A percentile compares a stretch with the other conserved stretches of the same genome.
These are phyloP conservation scores for Colletotrichum orchidophilum DNA, from an alignment of 2,329 filamentous ascomycete genomes.

Conservation along the genomic window DNA sequence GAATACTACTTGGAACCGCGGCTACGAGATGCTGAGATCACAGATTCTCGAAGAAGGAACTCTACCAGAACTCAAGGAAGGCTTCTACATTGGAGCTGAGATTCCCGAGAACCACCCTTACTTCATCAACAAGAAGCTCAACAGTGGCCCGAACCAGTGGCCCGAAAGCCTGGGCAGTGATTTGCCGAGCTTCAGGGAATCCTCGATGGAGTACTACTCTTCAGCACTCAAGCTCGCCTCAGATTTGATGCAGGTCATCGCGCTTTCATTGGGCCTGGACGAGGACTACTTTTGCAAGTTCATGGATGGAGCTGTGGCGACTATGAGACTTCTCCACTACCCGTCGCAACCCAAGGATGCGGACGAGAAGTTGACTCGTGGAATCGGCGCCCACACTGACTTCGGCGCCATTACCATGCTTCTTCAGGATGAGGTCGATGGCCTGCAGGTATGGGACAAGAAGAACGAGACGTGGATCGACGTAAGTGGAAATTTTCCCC, in stretches of 20 bases:
- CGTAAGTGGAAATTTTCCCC: conserved; percentile 35
- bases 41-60: conserved; percentile 55
- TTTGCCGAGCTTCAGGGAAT: conserved; percentile 45
- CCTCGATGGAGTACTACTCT: conserved; percentile 51
- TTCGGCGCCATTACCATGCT: conserved; percentile 67
- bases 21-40: conserved; percentile 58
- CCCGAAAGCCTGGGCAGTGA: conserved; percentile 45
- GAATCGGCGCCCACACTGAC: conserved; percentile 62
- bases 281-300: conserved; percentile 55
- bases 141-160: conserved; percentile 54
- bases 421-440: conserved; percentile 59
- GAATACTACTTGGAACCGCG: conserved; percentile 53
- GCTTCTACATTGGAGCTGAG: conserved; percentile 52
- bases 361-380: conserved; percentile 44
- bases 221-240: conserved; percentile 50
- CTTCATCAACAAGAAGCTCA: conserved; percentile 51
- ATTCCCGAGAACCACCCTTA: conserved; percentile 51
- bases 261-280: conserved; percentile 51
- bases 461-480: conserved; percentile 54
- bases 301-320: conserved; percentile 52
- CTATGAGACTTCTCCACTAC: conserved; percentile 59
- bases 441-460: conserved; percentile 60
- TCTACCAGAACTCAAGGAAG: conserved; percentile 58
- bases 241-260: conserved; percentile 52
- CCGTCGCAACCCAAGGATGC: conserved; percentile 50